Evolutionary conservation across 768 basidiomycete species (phyloP).

Genomic region (Lentinula sp.): DNA sequence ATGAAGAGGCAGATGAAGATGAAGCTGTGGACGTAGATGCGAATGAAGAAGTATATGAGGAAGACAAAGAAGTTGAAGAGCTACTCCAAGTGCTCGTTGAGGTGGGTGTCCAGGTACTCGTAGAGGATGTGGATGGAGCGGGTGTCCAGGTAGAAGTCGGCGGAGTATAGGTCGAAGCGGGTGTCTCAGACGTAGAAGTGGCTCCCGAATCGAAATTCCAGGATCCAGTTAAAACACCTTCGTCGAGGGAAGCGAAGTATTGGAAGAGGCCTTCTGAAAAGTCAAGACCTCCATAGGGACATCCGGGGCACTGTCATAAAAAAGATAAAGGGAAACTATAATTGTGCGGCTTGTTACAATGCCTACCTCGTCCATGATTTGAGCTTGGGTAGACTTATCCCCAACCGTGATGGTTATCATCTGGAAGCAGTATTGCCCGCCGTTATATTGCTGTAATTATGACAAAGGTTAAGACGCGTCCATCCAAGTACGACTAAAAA

Average conservation of each 20-base stretch:
- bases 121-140: conserved; percentile 8
- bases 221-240: conserved; percentile 37
- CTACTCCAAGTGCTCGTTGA: background rate
- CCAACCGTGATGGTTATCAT: conserved; percentile 44
- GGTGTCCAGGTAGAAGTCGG: conserved; percentile 18
- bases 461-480: background rate
- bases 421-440: conserved; percentile 37
- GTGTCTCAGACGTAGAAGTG: conserved; percentile 1
- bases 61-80: conserved; percentile 25
- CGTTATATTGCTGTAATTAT: background rate
- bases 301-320: conserved; percentile 36
- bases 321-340: background rate
- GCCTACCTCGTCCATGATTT: conserved; percentile 48
- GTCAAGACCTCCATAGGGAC: conserved; percentile 58
- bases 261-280: conserved; percentile 46
- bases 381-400: conserved; percentile 42
- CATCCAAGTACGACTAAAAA: background rate
- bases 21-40: conserved; percentile 22
- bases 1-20: conserved; percentile 26
- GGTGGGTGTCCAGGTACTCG: background rate
- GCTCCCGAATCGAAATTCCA: conserved; percentile 35
- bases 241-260: conserved; percentile 29
- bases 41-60: conserved; percentile 26
- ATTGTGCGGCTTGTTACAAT: background rate
- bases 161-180: conserved; percentile 13